Evolutionary conservation across 164 flowering plant species (phyloP).

Genomic region (Annona squamosa): DNA sequence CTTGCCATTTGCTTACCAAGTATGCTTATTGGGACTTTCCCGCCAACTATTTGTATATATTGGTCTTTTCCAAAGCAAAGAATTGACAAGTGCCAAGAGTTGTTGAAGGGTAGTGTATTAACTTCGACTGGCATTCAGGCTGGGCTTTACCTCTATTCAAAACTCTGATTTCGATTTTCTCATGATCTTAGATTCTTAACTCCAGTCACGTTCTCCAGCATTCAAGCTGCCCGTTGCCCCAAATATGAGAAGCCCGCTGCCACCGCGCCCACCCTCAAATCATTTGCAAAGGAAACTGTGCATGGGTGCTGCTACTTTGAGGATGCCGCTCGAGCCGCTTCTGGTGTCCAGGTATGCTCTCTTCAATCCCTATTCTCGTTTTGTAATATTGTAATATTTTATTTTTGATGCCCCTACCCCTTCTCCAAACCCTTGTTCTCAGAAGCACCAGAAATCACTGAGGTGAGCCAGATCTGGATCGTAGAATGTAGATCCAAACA

Average conservation of each 20-base stretch:
- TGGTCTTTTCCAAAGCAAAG: no score
- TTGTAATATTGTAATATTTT: not conserved
- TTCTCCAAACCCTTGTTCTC: slow-evolving; percentile 31
- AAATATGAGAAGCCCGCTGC: slow-evolving; percentile 62
- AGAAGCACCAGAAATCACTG: slow-evolving; percentile 24
- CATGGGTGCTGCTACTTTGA: slow-evolving; percentile 44
- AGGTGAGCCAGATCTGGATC: slow-evolving; percentile 14
- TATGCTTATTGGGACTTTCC: no score
- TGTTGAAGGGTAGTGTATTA: no score
- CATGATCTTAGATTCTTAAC: slow-evolving; percentile 17
- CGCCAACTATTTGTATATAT: no score
- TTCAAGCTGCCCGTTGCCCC: slow-evolving; percentile 6
- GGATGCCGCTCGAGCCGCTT: slow-evolving; percentile 25
- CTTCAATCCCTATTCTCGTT: not conserved
- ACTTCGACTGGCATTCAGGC: no score
- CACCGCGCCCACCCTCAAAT: slow-evolving; percentile 74
- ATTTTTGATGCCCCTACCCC: no score
- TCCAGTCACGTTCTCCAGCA: slow-evolving; percentile 12
- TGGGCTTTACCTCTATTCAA: no score
- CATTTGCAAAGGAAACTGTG: slow-evolving; percentile 70
- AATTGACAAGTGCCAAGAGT: no score
- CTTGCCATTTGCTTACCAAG: no score
- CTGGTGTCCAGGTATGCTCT: slow-evolving; percentile 68
- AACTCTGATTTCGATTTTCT: slow-evolving; percentile 44
- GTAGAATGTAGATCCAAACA: slow-evolving; percentile 54